A percentile compares a stretch with the other conserved stretches of the same genome.
Conservation (phyloP, 768 basidiomycete genomes). For the Clitopilus passeckerianus region DNA sequence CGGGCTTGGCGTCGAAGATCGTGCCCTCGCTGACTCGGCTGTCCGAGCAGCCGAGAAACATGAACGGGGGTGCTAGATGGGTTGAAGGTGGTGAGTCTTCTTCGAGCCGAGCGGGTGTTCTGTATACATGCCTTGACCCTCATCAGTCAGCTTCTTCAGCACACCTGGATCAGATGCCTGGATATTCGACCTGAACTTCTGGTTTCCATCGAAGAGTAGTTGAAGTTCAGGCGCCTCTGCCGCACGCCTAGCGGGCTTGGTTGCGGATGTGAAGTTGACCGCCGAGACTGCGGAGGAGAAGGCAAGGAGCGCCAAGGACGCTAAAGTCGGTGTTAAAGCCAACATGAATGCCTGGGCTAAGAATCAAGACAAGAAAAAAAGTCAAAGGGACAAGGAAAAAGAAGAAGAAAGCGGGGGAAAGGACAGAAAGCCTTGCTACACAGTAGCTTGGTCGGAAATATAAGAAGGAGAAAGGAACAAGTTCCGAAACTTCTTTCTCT, state of each 20-base stretch:
- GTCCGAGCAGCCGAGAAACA: conserved; percentile 17
- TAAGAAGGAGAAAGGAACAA: background rate
- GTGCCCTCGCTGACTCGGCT: conserved; percentile 17
- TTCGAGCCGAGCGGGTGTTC: background rate
- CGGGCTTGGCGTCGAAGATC: conserved; percentile 16
- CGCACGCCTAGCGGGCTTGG: background rate
- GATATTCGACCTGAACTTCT: conserved; percentile 22
- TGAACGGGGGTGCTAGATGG: conserved; percentile 13
- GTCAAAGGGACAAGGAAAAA: background rate
- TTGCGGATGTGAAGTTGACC: background rate
- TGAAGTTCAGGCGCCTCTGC: conserved; percentile 15
- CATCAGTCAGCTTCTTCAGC: conserved; percentile 22
- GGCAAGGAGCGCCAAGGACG: conserved; percentile 1
- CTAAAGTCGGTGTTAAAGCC: background rate
- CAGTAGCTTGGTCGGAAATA: conserved; percentile 4
- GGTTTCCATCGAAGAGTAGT: conserved; percentile 24
- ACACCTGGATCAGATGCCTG: conserved; percentile 19
- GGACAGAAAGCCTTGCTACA: background rate
- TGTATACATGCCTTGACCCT: conserved; percentile 24
- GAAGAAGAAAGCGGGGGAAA: background rate
- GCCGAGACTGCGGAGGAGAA: background rate
- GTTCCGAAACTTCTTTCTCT: background rate
- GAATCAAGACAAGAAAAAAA: background rate
- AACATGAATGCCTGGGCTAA: background rate
- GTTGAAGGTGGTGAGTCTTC: background rate